Base-by-base conservation (phyloP, 257 asterid species). In the Lithospermum erythrorhizon region DNA sequence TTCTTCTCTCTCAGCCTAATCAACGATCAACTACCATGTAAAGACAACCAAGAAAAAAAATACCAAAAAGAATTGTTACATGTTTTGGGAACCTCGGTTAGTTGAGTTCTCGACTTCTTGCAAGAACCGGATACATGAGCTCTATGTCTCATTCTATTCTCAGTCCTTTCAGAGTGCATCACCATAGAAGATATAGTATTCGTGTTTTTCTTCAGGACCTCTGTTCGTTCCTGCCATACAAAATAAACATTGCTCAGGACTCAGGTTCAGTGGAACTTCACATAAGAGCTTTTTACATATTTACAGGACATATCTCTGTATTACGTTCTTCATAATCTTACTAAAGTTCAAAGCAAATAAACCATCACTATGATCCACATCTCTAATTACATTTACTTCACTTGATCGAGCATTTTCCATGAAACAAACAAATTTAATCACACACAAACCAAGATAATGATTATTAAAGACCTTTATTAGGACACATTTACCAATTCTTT, bases 1-100 rank as follows among this genome's bases (percentile, higher is more conserved):
- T 23, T 74, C 86, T 75, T 86, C 89, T 69, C 68, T 84, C 70
- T 88, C 95, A 29, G 75, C 88, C 98, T 86, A 72, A 61, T 62
- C 55, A 21, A 23, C 23, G 18, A 64, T 45, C 21, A 53, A 24
- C 23, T 35, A 52, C 49, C 22, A 54, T 55, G 11, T 22, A 24
- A 25, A n/a, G 11, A 35, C 32, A 27, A 27, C 32, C 32, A 27
- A 2, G 68, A 24, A 17, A 52, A 62, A 23, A 54, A 37, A 62
- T 1, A 11, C 6, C 20, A 6, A 64, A 29, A 30, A 24, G 19
- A 27, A 25, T 23, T 9, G 21, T 13, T 13, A 14, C 18, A 11
- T 41, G 3, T 41, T 37, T 25, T 14, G 48, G 16, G 47, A 68
- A 85, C 94, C 95, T 82, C 82, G 0, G 82, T 72, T 58, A 79